phyloP scores from a whole-genome alignment of 768 basidiomycete species.

The Leccinum ochraceum region DNA sequence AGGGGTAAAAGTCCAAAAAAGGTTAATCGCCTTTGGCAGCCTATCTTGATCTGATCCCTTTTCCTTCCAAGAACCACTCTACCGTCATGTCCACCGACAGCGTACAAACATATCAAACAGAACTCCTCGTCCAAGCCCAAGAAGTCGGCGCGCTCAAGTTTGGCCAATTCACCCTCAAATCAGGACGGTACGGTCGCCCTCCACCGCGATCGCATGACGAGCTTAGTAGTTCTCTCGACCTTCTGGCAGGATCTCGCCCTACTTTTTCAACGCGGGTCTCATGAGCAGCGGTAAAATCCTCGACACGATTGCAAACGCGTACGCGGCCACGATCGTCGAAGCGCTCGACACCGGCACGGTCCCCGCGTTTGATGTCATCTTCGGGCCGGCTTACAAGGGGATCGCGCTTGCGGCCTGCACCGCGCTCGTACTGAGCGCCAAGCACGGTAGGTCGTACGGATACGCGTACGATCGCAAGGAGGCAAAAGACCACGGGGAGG shows the following conservation, averaged over 20 bases:
- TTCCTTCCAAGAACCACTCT: not conserved
- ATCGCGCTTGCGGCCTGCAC: constrained; percentile 91
- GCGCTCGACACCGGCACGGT: constrained; percentile 33
- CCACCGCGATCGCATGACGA: not conserved
- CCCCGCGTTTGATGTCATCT: constrained; percentile 74
- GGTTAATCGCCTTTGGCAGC: constrained; percentile 1
- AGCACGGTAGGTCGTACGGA: constrained; percentile 65
- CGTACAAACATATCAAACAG: constrained; percentile 54
- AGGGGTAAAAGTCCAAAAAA: constrained; percentile 9
- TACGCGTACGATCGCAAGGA: constrained; percentile 96
- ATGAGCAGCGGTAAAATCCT: constrained; percentile 84
- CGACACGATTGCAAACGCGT: constrained; percentile 73
- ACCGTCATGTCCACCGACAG: constrained; percentile 21
- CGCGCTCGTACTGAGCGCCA: constrained; percentile 68
- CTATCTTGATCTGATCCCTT: not conserved
- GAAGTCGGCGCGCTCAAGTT: constrained; percentile 79
- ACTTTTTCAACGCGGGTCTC: constrained; percentile 96
- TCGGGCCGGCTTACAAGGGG: constrained; percentile 98
- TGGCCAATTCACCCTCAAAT: constrained; percentile 92
- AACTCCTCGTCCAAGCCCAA: constrained; percentile 71
- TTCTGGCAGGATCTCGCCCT: constrained; percentile 72
- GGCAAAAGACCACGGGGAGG: constrained; percentile 94
- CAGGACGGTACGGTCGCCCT: constrained; percentile 68
- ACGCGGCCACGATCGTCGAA: constrained; percentile 76
- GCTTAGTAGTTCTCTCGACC: constrained; percentile 4